Evolutionary conservation across 805 yeast genomes (phyloP).

Genomic region (Kuraishia ogatae): DNA sequence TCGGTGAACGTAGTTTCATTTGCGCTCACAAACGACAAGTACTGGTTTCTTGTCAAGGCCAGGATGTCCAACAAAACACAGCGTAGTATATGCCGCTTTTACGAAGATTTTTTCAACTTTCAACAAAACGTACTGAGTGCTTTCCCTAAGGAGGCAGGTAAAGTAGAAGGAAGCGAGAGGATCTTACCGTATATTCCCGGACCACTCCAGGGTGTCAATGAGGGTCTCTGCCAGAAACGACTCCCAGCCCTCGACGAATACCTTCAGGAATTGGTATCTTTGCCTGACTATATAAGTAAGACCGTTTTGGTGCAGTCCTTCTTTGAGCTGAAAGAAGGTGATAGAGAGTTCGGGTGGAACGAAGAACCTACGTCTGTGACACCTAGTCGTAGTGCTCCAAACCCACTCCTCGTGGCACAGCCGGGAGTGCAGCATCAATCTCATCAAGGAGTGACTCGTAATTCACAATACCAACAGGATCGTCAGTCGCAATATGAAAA

Average conservation of each 20-base stretch:
- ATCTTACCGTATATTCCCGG: conserved; percentile 94
- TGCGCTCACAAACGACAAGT: conserved; percentile 75
- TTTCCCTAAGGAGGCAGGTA: conserved; percentile 91
- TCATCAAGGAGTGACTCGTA: conserved; percentile 15
- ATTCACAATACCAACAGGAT: conserved; percentile 39
- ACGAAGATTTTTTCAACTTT: conserved; percentile 93
- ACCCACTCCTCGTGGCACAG: conserved; percentile 14
- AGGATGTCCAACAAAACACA: conserved; percentile 57
- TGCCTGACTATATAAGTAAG: conserved; percentile 72
- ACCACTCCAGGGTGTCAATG: conserved; percentile 87
- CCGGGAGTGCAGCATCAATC: conserved; percentile 18
- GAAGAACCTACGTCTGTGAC: conserved; percentile 14
- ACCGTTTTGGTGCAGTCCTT: conserved; percentile 60
- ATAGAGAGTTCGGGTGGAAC: conserved; percentile 32
- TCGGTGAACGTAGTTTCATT: conserved; percentile 73
- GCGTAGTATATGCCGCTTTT: conserved; percentile 75
- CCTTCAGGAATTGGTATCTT: conserved; percentile 44
- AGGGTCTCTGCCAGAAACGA: conserved; percentile 46
- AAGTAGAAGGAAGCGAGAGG: conserved; percentile 62
- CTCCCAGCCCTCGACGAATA: conserved; percentile 46
- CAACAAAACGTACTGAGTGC: conserved; percentile 76
- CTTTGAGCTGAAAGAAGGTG: conserved; percentile 62
- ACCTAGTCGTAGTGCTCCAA: conserved; percentile 22
- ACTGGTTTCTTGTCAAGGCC: conserved; percentile 76
- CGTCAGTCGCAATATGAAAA: conserved; percentile 42